Evolutionary conservation across 2,329 filamentous ascomycete genomes (phyloP).

Genomic region (Coniochaeta prunicola): DNA sequence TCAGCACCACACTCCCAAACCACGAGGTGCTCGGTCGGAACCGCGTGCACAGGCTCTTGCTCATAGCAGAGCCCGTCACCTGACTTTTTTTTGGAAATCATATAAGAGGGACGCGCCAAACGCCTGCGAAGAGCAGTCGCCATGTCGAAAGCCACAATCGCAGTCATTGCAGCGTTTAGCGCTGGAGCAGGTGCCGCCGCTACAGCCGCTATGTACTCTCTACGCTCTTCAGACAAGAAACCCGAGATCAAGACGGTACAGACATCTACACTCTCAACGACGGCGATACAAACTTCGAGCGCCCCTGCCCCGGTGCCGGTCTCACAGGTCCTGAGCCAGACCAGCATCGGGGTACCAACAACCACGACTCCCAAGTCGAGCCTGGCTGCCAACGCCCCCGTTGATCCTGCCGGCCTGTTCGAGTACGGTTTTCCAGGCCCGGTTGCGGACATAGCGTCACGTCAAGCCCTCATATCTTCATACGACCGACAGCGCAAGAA

Average conservation of each 20-base stretch:
- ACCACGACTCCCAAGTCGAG: slow-evolving; percentile 15
- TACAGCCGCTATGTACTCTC: slow-evolving; percentile 60
- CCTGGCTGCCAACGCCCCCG: slow-evolving; percentile 35
- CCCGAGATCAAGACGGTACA: slow-evolving; percentile 20
- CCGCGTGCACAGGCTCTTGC: slow-evolving; percentile 1
- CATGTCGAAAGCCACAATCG: slow-evolving; percentile 76
- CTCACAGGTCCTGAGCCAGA: slow-evolving; percentile 42
- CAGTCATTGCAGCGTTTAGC: slow-evolving; percentile 67
- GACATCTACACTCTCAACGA: slow-evolving; percentile 24
- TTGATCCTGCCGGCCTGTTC: slow-evolving; percentile 71
- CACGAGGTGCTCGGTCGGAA: neutral
- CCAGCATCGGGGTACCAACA: slow-evolving; percentile 19
- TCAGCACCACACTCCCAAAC: neutral
- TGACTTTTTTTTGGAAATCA: neutral
- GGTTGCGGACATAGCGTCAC: slow-evolving; percentile 70
- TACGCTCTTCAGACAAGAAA: slow-evolving; percentile 41
- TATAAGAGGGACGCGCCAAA: slow-evolving; percentile 14
- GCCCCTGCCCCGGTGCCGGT: slow-evolving; percentile 40
- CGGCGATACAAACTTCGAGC: slow-evolving; percentile 17
- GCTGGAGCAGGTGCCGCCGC: slow-evolving; percentile 70
- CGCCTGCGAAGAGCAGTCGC: slow-evolving; percentile 1
- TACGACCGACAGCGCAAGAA: slow-evolving; percentile 90
- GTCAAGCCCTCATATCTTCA: slow-evolving; percentile 71
- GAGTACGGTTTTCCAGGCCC: slow-evolving; percentile 91
- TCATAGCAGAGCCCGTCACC: neutral